Evolutionary conservation across 768 basidiomycete genomes (phyloP), one percentile per base, ranked within the genome.

Genomic region (Gloeophyllum trabeum): DNA sequence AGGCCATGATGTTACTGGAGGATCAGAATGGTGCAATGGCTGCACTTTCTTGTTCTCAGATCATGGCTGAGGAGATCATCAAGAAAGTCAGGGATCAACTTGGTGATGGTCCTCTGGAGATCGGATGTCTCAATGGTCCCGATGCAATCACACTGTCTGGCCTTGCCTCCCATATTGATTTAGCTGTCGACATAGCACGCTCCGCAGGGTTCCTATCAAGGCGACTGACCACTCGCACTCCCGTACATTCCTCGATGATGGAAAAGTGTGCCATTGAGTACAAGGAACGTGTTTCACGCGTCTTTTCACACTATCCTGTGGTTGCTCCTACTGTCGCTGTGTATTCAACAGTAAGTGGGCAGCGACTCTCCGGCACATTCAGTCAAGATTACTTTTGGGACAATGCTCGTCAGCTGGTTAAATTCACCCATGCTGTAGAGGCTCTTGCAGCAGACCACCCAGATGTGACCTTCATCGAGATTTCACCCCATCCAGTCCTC

Each of bases 101-200:
- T 14, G 46, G 26, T 4, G 38, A 43, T 6, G 52, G 44, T 21
- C 40, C 54, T 18, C 46, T 69, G 21, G 63, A 66, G 16, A 51
- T 71, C 23, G 67, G 56, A 0, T 69, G 67, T 46, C 64, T 58
- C 54, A 72, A 72, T 42, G 45, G 61, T 6, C 55, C 57, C 2
- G 46, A 55, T 7, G 62, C 67, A 5, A 52, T 70, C 20, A 56
- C 64, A 1, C 42, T 71, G 21, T 53, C 70, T 4, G 70, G 70
- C 3, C 10, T 18, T 7, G 24, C 22, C 13, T 2, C 19, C 6
- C 40, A 36, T 18, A 38, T 58, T 39, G 62, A 66, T 14, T 43
- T 44, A 6, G 56, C 59, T 1, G 56, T 70, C 1, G 47, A 44
- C 14, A 35, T 54, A 6, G 63, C 65, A 2, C 39, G 50, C 18